Conservation (phyloP, 2,329 filamentous ascomycete genomes). For the Fusarium poae region DNA sequence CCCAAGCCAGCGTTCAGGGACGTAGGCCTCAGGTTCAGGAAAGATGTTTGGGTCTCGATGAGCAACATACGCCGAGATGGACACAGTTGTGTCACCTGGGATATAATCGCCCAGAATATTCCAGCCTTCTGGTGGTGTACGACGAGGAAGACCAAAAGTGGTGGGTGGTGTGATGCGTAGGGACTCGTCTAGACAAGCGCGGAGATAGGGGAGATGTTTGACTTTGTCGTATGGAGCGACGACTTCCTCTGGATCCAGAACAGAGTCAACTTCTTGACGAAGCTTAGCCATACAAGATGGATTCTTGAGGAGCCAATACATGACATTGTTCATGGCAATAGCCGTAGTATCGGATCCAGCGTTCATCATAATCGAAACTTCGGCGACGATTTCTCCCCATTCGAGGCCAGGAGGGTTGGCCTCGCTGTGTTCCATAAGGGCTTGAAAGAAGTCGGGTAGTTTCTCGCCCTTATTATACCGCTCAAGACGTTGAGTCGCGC, state of each 20-base stretch:
- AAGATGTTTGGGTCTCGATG: constrained; percentile 58
- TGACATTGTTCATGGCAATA: constrained; percentile 64
- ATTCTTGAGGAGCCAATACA: constrained; percentile 65
- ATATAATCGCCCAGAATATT: constrained; percentile 53
- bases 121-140: constrained; percentile 49
- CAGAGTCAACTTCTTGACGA: constrained; percentile 60
- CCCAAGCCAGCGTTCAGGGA: constrained; percentile 58
- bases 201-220: constrained; percentile 64
- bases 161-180: constrained; percentile 53
- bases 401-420: constrained; percentile 58
- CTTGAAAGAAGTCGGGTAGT: constrained; percentile 70
- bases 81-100: constrained; percentile 55
- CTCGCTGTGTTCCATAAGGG: constrained; percentile 64
- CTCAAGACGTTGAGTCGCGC: constrained; percentile 52
- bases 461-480: constrained; percentile 60
- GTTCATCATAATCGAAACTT: constrained; percentile 66
- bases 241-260: constrained; percentile 58
- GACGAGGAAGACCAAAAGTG: constrained; percentile 47
- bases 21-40: constrained; percentile 56
- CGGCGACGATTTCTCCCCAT: constrained; percentile 70
- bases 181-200: constrained; percentile 64
- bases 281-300: constrained; percentile 57
- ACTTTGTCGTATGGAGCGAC: constrained; percentile 64
- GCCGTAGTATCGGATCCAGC: constrained; percentile 65
- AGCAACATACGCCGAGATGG: constrained; percentile 55